Percentiles rank a stretch among this genome's conserved stretches.
Conservation (phyloP, 176 grass and related monocot genomes). For the Avena atlantica region DNA sequence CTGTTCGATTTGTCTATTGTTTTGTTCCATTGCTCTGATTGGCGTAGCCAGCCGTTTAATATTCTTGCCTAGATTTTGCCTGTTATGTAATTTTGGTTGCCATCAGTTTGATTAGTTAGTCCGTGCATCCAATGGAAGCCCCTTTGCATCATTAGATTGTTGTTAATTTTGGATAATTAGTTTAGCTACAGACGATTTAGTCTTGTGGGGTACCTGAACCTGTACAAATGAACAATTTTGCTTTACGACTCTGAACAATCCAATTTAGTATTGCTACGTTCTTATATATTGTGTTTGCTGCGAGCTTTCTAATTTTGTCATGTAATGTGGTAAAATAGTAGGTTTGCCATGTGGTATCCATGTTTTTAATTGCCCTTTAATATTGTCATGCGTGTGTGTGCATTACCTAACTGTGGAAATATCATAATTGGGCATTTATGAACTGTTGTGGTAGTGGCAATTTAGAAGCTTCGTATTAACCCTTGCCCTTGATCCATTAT, state of each 20-base stretch:
- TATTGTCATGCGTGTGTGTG: not conserved
- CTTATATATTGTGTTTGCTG: no score
- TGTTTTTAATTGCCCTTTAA: not conserved
- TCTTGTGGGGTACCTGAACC: not conserved
- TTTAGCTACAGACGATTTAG: no score
- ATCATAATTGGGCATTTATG: not conserved
- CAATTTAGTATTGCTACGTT: not conserved
- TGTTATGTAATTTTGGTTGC: not conserved
- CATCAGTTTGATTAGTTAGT: not conserved
- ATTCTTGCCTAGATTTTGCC: not conserved
- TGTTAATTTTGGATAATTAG: not conserved
- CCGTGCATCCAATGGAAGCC: not conserved
- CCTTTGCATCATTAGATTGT: not conserved
- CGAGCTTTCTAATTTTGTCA: no score
- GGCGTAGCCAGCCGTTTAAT: not conserved
- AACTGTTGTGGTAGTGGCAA: not conserved
- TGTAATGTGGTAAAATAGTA: not conserved
- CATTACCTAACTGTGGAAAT: not conserved
- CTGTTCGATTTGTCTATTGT: not conserved
- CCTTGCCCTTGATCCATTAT: not conserved
- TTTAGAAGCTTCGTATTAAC: not conserved
- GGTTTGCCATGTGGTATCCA: not conserved
- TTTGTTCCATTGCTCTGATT: no score
- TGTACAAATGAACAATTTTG: not conserved
- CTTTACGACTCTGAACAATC: not conserved